These are phyloP conservation scores for Diaporthe eres DNA, from an alignment of 2,329 filamentous ascomycete genomes.

Conservation along the genomic window DNA sequence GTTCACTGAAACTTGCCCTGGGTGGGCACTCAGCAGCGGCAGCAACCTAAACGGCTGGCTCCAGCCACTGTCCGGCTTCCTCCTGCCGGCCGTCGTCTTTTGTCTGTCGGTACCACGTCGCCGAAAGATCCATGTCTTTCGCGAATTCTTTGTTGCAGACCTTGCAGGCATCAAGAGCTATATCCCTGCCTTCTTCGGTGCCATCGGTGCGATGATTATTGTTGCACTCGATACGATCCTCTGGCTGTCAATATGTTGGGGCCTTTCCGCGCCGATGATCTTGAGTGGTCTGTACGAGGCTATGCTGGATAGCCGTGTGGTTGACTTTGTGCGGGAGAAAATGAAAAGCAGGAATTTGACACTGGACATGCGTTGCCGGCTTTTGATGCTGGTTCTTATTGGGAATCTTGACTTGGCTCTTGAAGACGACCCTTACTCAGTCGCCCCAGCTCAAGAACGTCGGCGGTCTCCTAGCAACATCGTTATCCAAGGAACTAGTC, in stretches of 20 bases:
- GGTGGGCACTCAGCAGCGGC: constrained; percentile 46
- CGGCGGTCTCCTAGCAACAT: constrained; percentile 13
- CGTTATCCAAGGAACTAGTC: constrained; percentile 14
- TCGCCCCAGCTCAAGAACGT: constrained; percentile 20
- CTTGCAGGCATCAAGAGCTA: constrained; percentile 43
- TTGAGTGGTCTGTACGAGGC: constrained; percentile 50
- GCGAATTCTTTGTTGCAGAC: constrained; percentile 42
- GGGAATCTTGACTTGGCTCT: constrained; percentile 48
- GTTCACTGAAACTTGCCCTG: constrained; percentile 44
- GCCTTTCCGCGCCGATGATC: constrained; percentile 50
- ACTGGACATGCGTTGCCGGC: constrained; percentile 44
- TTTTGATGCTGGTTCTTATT: constrained; percentile 48
- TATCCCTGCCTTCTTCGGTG: constrained; percentile 38
- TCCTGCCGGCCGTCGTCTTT: constrained; percentile 49
- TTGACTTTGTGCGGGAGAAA: constrained; percentile 45
- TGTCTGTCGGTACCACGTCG: constrained; percentile 48
- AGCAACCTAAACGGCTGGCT: constrained; percentile 46
- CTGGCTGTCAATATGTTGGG: constrained; percentile 49
- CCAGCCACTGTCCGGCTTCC: constrained; percentile 47
- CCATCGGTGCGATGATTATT: constrained; percentile 42
- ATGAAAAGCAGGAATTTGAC: constrained; percentile 42
- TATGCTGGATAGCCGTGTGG: constrained; percentile 47
- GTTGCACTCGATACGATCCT: constrained; percentile 47
- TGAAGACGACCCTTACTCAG: constrained; percentile 8
- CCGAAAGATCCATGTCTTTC: constrained; percentile 45